A percentile compares a stretch with the other conserved stretches of the same genome.
phyloP scores from a whole-genome alignment of 192 early-diverging fungal genomes.

The Backusella sp. region DNA sequence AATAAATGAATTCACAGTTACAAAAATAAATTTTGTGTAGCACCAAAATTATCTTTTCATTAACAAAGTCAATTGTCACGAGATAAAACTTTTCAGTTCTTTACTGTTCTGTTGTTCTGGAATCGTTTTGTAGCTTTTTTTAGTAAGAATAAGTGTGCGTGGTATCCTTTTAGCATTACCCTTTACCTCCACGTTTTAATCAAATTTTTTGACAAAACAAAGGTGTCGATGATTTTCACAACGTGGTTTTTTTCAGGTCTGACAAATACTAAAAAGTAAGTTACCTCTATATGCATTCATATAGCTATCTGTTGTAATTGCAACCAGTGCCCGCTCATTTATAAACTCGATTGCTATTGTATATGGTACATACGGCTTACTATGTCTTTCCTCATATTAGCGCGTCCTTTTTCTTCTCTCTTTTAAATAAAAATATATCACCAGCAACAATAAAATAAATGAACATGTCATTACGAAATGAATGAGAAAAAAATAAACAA shows the following conservation, averaged over 20 bases:
- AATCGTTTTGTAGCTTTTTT: not conserved
- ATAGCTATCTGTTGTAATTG: not conserved
- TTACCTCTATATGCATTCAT: not conserved
- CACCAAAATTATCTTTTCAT: not conserved
- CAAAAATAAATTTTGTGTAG: not conserved
- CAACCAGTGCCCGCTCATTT: not conserved
- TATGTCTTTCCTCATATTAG: not conserved
- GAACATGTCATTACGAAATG: not conserved
- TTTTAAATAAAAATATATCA: not conserved
- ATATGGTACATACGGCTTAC: not conserved
- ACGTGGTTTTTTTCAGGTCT: slow-evolving; percentile 10
- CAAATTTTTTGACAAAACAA: not conserved
- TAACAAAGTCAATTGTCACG: not conserved
- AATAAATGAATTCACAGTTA: not conserved
- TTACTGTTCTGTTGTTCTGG: not conserved
- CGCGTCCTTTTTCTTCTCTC: not conserved
- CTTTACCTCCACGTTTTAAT: slow-evolving; percentile 8
- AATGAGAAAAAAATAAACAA: not conserved
- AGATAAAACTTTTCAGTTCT: not conserved
- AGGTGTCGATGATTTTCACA: slow-evolving; percentile 1
- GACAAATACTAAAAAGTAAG: not conserved
- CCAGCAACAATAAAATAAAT: not conserved
- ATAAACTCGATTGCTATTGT: not conserved
- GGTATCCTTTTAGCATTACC: not conserved
- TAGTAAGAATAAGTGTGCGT: not conserved